Evolutionary conservation across 805 yeast genomes (phyloP), one percentile per base, ranked within the genome.

Genomic region (Barnettozyma siamensis): DNA sequence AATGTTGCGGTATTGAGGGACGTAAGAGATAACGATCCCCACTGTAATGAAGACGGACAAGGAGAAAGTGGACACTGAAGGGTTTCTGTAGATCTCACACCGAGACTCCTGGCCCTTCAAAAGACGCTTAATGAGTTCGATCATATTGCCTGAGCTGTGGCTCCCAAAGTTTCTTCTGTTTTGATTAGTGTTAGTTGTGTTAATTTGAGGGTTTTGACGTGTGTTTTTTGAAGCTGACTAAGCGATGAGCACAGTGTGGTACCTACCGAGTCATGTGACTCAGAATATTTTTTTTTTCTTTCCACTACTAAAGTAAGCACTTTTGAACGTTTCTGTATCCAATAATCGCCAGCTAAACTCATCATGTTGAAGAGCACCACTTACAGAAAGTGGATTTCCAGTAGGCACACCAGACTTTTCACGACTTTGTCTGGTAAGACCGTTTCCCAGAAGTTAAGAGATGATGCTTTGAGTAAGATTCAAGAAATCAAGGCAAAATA

Each of bases 1-100:
- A 40, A 87, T 78, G 33, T 80, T 72, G 33, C 67, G 42, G 58
- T 82, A 86, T 63, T 87, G 96, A 0, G 95, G 95, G 4, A 80
- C 40, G 57, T 87, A 87, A 33, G 91, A 82, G 10, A 71, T 50
- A 27, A 79, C 74, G 8, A 87, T 84, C 3, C 88, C 95, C 2
- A 75, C 37, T 0, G 88, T 79, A 27, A 87, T 71, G 5, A 66
- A 37, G 1, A 75, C 44, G 21, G 86, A 75, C 10, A 78, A 51
- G 3, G 63, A 50, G 35, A 83, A 73, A 45, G 73, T 75, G 26
- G 67, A 47, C 2, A 52, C 51, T 2, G 80, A 71, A 0, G 85
- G 83, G n/a, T 70, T n/a, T 20, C 37, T 24, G 40, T 49, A 56
- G 8, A 55, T 42, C 17, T 48, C 56, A 41, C 50, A 48, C 4